Conservation (phyloP, 495 filamentous ascomycete genomes). For the Neurospora sp. region DNA sequence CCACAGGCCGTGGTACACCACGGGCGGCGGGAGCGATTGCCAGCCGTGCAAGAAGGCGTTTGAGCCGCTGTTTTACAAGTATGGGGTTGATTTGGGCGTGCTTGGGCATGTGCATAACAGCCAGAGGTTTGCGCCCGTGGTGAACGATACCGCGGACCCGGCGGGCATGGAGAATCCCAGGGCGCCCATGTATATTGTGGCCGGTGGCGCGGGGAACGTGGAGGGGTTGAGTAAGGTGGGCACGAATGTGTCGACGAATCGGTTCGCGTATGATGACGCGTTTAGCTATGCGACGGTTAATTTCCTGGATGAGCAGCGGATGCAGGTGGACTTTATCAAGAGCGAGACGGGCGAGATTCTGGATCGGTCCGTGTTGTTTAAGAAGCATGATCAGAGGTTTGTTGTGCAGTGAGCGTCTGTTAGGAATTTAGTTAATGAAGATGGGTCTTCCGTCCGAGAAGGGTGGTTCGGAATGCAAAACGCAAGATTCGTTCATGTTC, state of each 20-base stretch:
- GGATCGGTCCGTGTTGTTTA: slow-evolving; percentile 43
- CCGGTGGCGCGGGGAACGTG: slow-evolving; percentile 33
- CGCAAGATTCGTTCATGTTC: neutral
- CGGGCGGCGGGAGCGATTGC: slow-evolving; percentile 31
- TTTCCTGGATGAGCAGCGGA: slow-evolving; percentile 20
- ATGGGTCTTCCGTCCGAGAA: neutral
- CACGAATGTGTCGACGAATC: slow-evolving; percentile 31
- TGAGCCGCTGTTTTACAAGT: slow-evolving; percentile 46
- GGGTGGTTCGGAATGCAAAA: neutral
- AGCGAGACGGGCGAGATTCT: slow-evolving; percentile 41
- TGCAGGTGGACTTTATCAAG: slow-evolving; percentile 31
- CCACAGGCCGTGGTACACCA: slow-evolving; percentile 52
- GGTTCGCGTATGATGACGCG: slow-evolving; percentile 47
- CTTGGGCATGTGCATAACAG: slow-evolving; percentile 50
- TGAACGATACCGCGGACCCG: slow-evolving; percentile 31
- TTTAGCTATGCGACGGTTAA: slow-evolving; percentile 41
- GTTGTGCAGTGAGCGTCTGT: slow-evolving; percentile 29
- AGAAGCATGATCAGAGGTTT: slow-evolving; percentile 39
- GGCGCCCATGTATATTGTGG: slow-evolving; percentile 48
- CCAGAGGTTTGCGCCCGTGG: slow-evolving; percentile 19
- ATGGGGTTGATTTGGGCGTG: slow-evolving; percentile 51
- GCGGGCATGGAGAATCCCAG: slow-evolving; percentile 41
- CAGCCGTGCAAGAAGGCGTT: slow-evolving; percentile 45
- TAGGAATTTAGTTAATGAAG: neutral
- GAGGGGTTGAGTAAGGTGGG: slow-evolving; percentile 32